A percentile compares a stretch with the other conserved stretches of the same genome.
phyloP scores from a whole-genome alignment of 73 alveolate species.

The Stentor roeselii region DNA sequence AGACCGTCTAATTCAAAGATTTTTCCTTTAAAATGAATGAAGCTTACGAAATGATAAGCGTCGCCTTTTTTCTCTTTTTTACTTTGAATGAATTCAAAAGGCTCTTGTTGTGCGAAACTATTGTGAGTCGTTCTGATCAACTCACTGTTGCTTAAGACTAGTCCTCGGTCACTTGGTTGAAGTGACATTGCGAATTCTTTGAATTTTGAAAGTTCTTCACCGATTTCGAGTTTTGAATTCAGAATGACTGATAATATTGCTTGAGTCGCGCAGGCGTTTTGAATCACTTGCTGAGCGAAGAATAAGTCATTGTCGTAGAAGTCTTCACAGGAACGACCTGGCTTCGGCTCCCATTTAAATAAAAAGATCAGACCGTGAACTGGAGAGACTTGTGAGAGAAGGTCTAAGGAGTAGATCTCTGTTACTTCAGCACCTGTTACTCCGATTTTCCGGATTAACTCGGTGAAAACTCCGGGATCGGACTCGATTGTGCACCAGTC shows the following conservation, averaged over 20 bases:
- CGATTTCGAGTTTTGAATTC: constrained; percentile 84
- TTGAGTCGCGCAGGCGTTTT: constrained; percentile 96
- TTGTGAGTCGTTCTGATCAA: constrained; percentile 81
- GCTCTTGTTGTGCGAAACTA: constrained; percentile 88
- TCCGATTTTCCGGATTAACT: constrained; percentile 82
- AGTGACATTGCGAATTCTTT: constrained; percentile 75
- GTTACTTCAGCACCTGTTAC: constrained; percentile 93
- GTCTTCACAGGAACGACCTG: constrained; percentile 59
- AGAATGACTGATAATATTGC: constrained; percentile 85
- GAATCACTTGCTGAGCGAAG: constrained; percentile 90
- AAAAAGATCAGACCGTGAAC: constrained; percentile 90
- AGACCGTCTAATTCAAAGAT: constrained; percentile 95
- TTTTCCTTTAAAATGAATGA: constrained; percentile 81
- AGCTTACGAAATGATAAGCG: constrained; percentile 90
- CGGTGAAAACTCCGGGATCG: constrained; percentile 97
- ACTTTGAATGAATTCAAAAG: constrained; percentile 70
- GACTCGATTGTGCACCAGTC: constrained; percentile 95
- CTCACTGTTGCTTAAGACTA: constrained; percentile 77
- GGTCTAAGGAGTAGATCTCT: constrained; percentile 79
- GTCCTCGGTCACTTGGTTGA: constrained; percentile 77
- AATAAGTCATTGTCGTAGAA: constrained; percentile 89
- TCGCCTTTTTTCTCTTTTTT: constrained; percentile 74
- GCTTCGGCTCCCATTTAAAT: constrained; percentile 73
- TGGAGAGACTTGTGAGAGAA: constrained; percentile 59
- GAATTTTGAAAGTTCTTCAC: constrained; percentile 77